Evolutionary conservation across 768 basidiomycete genomes (phyloP).

Genomic region (Kwoniella sp.): DNA sequence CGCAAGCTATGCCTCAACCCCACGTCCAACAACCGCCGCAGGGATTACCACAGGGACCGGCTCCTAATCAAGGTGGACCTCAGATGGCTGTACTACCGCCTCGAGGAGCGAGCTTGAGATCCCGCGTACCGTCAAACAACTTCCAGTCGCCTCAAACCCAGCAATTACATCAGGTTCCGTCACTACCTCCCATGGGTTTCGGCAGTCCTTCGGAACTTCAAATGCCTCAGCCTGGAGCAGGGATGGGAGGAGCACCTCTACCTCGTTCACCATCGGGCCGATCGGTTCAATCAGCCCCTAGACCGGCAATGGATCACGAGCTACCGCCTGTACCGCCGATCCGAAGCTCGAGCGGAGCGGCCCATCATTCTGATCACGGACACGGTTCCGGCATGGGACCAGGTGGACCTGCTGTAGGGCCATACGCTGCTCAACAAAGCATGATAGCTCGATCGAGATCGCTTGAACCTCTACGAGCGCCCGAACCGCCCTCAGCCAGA

Average conservation of each 20-base stretch:
- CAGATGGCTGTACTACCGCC: constrained; percentile 36
- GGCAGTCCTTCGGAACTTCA: constrained; percentile 7
- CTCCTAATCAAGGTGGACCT: constrained; percentile 12
- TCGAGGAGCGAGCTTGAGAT: constrained; percentile 44
- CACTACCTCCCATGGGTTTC: constrained; percentile 14
- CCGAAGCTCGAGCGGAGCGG: constrained; percentile 25
- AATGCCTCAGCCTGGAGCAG: neutral
- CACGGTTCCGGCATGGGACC: neutral
- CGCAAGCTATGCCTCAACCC: constrained; percentile 14
- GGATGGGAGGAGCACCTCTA: constrained; percentile 25
- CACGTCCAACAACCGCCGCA: constrained; percentile 4
- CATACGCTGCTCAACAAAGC: constrained; percentile 12
- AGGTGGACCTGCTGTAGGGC: constrained; percentile 12
- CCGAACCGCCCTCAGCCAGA: constrained; percentile 46
- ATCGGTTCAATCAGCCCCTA: constrained; percentile 41
- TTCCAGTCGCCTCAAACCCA: constrained; percentile 11
- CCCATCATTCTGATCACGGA: constrained; percentile 37
- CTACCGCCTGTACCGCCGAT: constrained; percentile 39
- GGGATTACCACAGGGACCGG: neutral
- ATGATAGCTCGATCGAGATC: constrained; percentile 52
- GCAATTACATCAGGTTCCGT: constrained; percentile 18
- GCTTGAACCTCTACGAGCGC: constrained; percentile 52
- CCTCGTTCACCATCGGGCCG: constrained; percentile 47
- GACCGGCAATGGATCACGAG: constrained; percentile 26
- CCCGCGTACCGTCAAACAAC: constrained; percentile 22